Evolutionary conservation across 208 protist species (phyloP).

Genomic region (Acanthamoeba lenticulata): DNA sequence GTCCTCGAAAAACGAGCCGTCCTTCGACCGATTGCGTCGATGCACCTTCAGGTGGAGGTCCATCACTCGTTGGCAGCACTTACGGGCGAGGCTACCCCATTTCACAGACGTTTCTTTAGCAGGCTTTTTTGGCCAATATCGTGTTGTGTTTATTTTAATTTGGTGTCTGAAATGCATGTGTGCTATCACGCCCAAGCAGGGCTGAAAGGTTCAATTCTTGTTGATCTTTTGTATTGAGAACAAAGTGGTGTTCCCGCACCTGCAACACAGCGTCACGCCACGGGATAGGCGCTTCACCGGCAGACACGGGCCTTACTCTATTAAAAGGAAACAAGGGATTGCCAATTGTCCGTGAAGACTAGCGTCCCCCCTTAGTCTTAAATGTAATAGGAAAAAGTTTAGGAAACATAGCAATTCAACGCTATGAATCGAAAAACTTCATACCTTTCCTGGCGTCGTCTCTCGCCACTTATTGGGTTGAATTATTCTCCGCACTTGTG

Average conservation of each 20-base stretch:
- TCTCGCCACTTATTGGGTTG: too few species aligned
- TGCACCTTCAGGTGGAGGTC: constrained; percentile 34
- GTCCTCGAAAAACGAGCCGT: neutral
- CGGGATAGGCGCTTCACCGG: neutral
- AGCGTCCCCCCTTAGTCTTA: constrained; percentile 26
- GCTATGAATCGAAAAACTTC: constrained; percentile 68
- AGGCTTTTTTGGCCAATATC: too few species aligned
- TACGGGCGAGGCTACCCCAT: too few species aligned
- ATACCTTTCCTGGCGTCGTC: too few species aligned
- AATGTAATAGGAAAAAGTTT: constrained; percentile 67
- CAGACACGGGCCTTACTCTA: constrained; percentile 11
- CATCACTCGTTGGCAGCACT: neutral
- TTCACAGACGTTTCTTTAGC: too few species aligned
- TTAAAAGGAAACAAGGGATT: constrained; percentile 47
- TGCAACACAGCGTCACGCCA: neutral
- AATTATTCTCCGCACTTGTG: too few species aligned
- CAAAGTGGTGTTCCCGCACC: neutral
- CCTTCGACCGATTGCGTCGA: constrained; percentile 15
- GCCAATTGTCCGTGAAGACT: neutral
- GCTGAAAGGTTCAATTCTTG: too few species aligned
- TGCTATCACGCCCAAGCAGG: too few species aligned
- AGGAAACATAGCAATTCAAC: constrained; percentile 67
- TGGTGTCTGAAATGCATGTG: too few species aligned
- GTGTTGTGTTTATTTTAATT: too few species aligned
- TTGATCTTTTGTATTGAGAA: neutral